These are phyloP conservation scores for Vanrija sp. DNA, from an alignment of 1,284 basidiomycete genomes.

Conservation along the genomic window DNA sequence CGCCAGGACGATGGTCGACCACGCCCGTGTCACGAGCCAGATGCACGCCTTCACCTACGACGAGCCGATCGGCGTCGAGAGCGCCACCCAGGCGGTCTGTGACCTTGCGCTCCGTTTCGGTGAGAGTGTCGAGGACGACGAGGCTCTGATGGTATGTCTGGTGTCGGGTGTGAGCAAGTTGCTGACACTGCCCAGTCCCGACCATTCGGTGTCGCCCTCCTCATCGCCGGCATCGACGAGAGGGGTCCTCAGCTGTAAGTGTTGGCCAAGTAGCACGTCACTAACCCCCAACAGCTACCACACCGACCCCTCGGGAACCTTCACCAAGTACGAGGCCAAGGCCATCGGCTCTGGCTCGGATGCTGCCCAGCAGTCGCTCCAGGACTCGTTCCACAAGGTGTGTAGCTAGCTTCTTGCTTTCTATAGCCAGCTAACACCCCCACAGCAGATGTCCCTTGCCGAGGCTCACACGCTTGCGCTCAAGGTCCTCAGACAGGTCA, in stretches of 20 bases:
- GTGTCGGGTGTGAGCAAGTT: background rate
- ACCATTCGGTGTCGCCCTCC: slow-evolving; percentile 94
- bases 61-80: slow-evolving; percentile 94
- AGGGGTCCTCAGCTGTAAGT: slow-evolving; percentile 87
- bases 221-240: slow-evolving; percentile 96
- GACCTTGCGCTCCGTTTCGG: slow-evolving; percentile 96
- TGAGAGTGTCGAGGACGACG: slow-evolving; percentile 97
- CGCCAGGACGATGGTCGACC: slow-evolving; percentile 99
- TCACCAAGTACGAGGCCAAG: slow-evolving; percentile 95
- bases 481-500: slow-evolving; percentile 94
- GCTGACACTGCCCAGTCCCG: slow-evolving; percentile 60
- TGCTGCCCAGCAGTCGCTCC: slow-evolving; percentile 92
- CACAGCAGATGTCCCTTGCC: slow-evolving; percentile 81
- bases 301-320: slow-evolving; percentile 98
- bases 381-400: slow-evolving; percentile 96
- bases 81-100: slow-evolving; percentile 94
- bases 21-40: slow-evolving; percentile 93
- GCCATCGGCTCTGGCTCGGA: slow-evolving; percentile 98
- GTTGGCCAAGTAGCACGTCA: background rate
- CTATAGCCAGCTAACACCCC: background rate
- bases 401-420: slow-evolving; percentile 17
- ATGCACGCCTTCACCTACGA: slow-evolving; percentile 98
- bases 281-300: slow-evolving; percentile 68
- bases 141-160: slow-evolving; percentile 85
- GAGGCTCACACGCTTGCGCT: slow-evolving; percentile 86